A percentile compares a stretch with the other conserved stretches of the same genome.
Conservation (phyloP, 2,329 filamentous ascomycete genomes). For the Alternaria ventricosa region DNA sequence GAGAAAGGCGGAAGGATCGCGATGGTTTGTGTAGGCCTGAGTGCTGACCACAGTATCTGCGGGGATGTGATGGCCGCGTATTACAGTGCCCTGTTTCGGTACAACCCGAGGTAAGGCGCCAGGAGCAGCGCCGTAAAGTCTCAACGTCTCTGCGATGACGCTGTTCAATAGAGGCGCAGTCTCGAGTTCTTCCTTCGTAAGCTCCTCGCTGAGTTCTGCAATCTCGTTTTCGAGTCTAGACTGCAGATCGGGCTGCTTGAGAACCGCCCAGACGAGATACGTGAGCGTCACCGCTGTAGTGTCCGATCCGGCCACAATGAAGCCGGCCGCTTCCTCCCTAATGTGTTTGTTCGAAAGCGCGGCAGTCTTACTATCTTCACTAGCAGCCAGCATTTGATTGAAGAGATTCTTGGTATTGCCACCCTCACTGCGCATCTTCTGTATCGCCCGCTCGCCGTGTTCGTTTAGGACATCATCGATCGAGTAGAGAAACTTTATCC, state of each 20-base stretch:
- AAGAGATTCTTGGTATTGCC: conserved; percentile 23
- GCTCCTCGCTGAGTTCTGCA: conserved; percentile 18
- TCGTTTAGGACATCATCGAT: conserved; percentile 20
- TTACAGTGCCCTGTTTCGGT: conserved; percentile 40
- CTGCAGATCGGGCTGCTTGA: conserved; percentile 28
- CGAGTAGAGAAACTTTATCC: background rate
- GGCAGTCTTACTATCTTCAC: conserved; percentile 30
- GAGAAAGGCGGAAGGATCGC: conserved; percentile 35
- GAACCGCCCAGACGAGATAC: conserved; percentile 44
- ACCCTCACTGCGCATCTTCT: conserved; percentile 23
- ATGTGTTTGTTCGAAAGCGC: conserved; percentile 35
- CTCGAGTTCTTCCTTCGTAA: conserved; percentile 35
- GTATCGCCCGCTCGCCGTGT: conserved; percentile 19
- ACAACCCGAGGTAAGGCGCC: conserved; percentile 45
- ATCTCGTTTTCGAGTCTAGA: conserved; percentile 31
- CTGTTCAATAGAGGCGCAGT: conserved; percentile 41
- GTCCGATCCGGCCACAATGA: conserved; percentile 45
- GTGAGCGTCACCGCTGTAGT: conserved; percentile 45
- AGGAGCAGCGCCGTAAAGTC: conserved; percentile 47
- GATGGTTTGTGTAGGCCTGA: conserved; percentile 49
- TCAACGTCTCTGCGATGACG: conserved; percentile 49
- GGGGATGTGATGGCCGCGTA: conserved; percentile 48
- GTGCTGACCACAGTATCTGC: conserved; percentile 46
- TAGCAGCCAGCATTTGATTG: conserved; percentile 18
- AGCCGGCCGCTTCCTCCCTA: conserved; percentile 36